A percentile compares a stretch with the other conserved stretches of the same genome.
Evolutionary conservation across 257 asterid species (phyloP).

Genomic region (Solanum pimpinellifolium): DNA sequence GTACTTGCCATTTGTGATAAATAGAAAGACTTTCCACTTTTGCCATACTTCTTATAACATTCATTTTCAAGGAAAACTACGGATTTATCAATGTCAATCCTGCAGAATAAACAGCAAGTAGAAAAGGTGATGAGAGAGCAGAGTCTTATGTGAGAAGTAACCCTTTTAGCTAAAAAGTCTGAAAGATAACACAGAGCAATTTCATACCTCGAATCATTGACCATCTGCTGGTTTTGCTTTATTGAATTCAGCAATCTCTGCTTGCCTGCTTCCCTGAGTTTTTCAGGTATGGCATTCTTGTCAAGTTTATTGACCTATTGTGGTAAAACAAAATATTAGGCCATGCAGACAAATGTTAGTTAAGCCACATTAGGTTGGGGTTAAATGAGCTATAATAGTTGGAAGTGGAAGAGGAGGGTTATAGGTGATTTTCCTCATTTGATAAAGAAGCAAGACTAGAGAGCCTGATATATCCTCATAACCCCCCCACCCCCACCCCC

Average conservation of each 20-base stretch:
- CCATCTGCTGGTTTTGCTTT: constrained; percentile 46
- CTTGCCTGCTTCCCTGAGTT: constrained; percentile 62
- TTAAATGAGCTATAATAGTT: neutral
- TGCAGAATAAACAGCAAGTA: constrained; percentile 10
- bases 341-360: neutral
- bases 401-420: neutral
- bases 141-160: neutral
- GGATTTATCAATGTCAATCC: constrained; percentile 38
- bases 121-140: neutral
- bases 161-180: neutral
- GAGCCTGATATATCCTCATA: neutral
- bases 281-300: constrained; percentile 56
- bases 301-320: constrained; percentile 42
- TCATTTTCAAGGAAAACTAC: constrained; percentile 55
- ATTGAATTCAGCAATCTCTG: constrained; percentile 49
- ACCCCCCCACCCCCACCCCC: too few relatives aligned
- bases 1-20: constrained; percentile 74
- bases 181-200: neutral
- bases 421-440: neutral
- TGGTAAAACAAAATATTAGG: neutral
- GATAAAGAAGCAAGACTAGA: neutral
- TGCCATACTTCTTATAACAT: constrained; percentile 59
- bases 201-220: constrained; percentile 36
- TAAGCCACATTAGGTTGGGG: neutral
- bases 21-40: constrained; percentile 69